Base-by-base conservation (phyloP, 164 flowering plant species). In the Malania oleifera region DNA sequence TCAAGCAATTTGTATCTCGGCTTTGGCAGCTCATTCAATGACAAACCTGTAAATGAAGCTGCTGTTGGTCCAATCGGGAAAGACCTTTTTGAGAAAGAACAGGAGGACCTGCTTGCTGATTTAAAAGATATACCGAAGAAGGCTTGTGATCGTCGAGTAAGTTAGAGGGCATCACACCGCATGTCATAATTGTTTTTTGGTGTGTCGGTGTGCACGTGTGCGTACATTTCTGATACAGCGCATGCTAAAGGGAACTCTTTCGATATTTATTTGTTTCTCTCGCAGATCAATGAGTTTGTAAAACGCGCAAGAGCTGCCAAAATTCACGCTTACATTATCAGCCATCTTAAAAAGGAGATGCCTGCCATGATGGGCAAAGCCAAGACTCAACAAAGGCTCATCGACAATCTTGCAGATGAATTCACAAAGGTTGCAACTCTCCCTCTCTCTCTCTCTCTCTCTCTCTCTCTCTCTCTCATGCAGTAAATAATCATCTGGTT, bases 271-370 rank as follows among this genome's bases (percentile, higher is more conserved):
- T 22, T 23, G 28, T 38, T 5, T 38, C 14, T 11, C 1, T 41
- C 54, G 67, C 82, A 92, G 98, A 89, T 92, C 52, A 89, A 89
- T 67, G 97, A 89, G 74, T 92, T 89, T 80, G 97, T 92, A 28
- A 92, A 92, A 68, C 91, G 98, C 49, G 98, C 98, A 0, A 75
- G 98, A 79, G 98, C 98, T 71, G 97, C 89, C 20, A 92, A 92
- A 81, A 92, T 92, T 64, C 97, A 92, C 72, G 86, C 98, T 28
- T 86, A 89, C 73, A 92, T 92, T 31, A 92, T 92, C 48, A 77
- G 96, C 66, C 98, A 92, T 73, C 89, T 92, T 55, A 92, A 66
- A 56, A 87, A 87, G 66, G 95, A 89, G 80, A 92, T 92, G 98
- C 98, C 98, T 47, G 74, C 92, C 38, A 73, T 89, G 84, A 83